A percentile compares a stretch with the other conserved stretches of the same genome.
These are phyloP conservation scores for Paecilomyces sp. DNA, from an alignment of 2,329 filamentous ascomycete genomes.

Conservation along the genomic window DNA sequence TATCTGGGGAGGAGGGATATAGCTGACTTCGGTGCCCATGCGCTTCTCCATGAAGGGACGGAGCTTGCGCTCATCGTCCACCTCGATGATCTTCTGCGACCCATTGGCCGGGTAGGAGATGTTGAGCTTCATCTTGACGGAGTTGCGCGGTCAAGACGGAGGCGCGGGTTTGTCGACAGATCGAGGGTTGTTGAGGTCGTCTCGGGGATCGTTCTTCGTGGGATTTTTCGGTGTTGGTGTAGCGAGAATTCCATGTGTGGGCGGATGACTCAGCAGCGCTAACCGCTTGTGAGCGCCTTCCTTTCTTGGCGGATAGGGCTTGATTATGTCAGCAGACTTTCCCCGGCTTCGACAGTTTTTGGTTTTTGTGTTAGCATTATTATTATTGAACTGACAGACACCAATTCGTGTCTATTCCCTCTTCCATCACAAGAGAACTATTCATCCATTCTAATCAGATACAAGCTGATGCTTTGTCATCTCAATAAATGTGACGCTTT, in stretches of 20 bases:
- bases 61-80: conserved; percentile 99
- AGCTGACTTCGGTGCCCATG: conserved; percentile 54
- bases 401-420: too few species aligned
- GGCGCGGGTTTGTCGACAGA: conserved; percentile 36
- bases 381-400: too few species aligned
- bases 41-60: conserved; percentile 98
- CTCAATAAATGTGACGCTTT: too few species aligned
- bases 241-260: conserved; percentile 33
- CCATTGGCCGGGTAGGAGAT: conserved; percentile 95
- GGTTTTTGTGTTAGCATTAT: too few species aligned
- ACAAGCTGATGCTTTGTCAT: not conserved
- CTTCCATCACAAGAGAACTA: not conserved
- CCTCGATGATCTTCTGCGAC: conserved; percentile 98
- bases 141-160: conserved; percentile 41
- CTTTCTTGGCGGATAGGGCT: conserved; percentile 16
- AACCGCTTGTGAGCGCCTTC: conserved; percentile 12
- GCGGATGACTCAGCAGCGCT: conserved; percentile 28
- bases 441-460: not conserved
- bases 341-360: not conserved
- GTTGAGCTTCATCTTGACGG: conserved; percentile 69
- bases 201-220: conserved; percentile 27
- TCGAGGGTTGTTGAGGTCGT: conserved; percentile 28
- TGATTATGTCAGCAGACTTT: conserved; percentile 15
- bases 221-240: conserved; percentile 33
- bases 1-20: conserved; percentile 12